These are phyloP conservation scores for Neurospora sublineolata DNA, from an alignment of 495 filamentous ascomycete genomes.

Conservation along the genomic window DNA sequence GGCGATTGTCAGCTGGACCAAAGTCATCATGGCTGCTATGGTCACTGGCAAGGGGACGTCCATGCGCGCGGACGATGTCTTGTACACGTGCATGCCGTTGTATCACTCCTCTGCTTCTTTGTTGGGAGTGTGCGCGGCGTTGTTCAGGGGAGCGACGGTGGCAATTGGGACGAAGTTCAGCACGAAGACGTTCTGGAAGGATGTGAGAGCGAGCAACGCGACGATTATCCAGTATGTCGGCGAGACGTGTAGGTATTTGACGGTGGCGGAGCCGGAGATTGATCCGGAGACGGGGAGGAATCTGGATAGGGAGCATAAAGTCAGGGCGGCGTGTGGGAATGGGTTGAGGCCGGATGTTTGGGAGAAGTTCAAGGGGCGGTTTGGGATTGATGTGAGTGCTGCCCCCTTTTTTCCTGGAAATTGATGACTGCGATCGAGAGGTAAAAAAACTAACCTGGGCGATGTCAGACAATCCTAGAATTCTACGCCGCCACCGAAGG, in stretches of 20 bases:
- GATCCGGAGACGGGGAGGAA: conserved; percentile 56
- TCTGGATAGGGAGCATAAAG: conserved; percentile 63
- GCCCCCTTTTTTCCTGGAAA: neutral
- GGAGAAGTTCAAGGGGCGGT: conserved; percentile 76
- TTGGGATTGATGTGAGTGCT: conserved; percentile 49
- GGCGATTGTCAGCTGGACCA: conserved; percentile 70
- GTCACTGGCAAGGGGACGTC: conserved; percentile 46
- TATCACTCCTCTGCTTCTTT: conserved; percentile 78
- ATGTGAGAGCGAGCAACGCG: conserved; percentile 56
- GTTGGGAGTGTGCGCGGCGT: conserved; percentile 48
- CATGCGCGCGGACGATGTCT: conserved; percentile 46
- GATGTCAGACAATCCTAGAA: conserved; percentile 50
- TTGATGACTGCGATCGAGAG: too few relatives aligned
- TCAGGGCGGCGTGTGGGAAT: conserved; percentile 77
- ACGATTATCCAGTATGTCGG: conserved; percentile 92
- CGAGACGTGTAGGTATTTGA: conserved; percentile 84
- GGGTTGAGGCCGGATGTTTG: conserved; percentile 88
- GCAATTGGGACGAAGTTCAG: conserved; percentile 72
- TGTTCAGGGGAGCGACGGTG: conserved; percentile 51
- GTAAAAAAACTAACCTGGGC: too few relatives aligned
- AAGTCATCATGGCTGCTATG: conserved; percentile 40
- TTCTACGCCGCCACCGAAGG: conserved; percentile 90
- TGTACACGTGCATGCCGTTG: conserved; percentile 91
- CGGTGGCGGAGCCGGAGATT: conserved; percentile 55
- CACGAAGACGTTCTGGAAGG: conserved; percentile 69